Evolutionary conservation across 2,329 filamentous ascomycete genomes (phyloP), one percentile per base, ranked within the genome.

Genomic region (Fusarium citri): DNA sequence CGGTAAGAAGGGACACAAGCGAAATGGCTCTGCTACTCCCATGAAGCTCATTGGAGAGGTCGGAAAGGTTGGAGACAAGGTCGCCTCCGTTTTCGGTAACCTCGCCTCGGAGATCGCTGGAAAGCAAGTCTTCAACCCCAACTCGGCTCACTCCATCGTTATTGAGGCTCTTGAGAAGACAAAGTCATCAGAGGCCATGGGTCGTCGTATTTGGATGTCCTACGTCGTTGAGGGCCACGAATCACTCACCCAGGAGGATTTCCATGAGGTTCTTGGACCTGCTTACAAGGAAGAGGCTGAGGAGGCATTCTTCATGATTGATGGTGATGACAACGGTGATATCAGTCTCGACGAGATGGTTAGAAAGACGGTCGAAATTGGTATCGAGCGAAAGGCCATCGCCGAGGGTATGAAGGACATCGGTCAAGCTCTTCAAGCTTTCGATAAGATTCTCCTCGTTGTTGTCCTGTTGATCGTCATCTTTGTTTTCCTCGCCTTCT

Each of bases 321-420:
- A 99, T 77, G 88, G 88, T 23, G 96, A 98, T 80, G 88, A 88
- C 68, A 99, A 99, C 76, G 95, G 95, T 45, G 95, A 98, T 77
- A 94, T 99, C 79, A 95, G 92, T 79, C 85, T 98, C 54, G 94
- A 98, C 28, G 96, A 99, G 82, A 98, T 98, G 93, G 88, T 97
- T 59, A 86, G 94, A 76, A 94, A 94, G 72, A 87, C 97, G 22
- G 89, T 92, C 22, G 93, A 97, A 65, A 91, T 96, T 68, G 92
- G 93, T 56, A 91, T 92, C 67, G 93, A 95, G 78, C 89, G 95
- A 76, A 97, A 97, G 82, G 90, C 94, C 5, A 94, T 98, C 73
- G 88, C 89, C 41, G 93, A 92, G 79, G 97, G 94, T 81, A 97
- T 98, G 94, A 94, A 97, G 82, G 96, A 99, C 80, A 96, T 99